Evolutionary conservation across 148 eudicot genomes (phyloP).

Genomic region (Fagopyrum homotropicum): DNA sequence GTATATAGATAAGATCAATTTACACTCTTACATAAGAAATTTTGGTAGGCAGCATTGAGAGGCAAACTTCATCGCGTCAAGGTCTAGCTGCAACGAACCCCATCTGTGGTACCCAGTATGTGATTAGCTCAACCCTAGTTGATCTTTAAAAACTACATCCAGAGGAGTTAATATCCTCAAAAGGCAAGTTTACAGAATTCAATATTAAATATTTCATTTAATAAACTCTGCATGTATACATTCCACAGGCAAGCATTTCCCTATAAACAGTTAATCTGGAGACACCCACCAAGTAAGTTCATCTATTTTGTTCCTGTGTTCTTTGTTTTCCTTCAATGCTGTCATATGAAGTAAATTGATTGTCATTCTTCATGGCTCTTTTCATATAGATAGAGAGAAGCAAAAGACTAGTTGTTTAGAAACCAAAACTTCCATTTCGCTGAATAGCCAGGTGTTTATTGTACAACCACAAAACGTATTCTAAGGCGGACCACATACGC

Average conservation of each 20-base stretch:
- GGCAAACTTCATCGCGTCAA: conserved; percentile 16
- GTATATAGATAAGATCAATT: conserved; percentile 20
- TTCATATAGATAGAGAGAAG: not conserved
- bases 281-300: conserved; percentile 22
- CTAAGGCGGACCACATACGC: conserved; percentile 13
- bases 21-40: conserved; percentile 7
- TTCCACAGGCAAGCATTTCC: conserved; percentile 1
- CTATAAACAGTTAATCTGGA: conserved; percentile 18
- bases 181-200: conserved; percentile 27
- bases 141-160: conserved; percentile 9
- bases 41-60: conserved; percentile 8
- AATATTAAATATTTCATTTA: conserved; percentile 12
- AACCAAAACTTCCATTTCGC: not conserved
- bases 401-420: not conserved
- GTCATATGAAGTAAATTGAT: not conserved
- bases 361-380: not conserved
- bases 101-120: conserved; percentile 11
- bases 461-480: conserved; percentile 26
- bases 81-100: not conserved
- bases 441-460: conserved; percentile 12
- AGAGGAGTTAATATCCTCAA: conserved; percentile 13
- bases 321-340: not conserved
- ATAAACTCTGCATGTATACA: conserved; percentile 19
- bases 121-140: conserved; percentile 13
- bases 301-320: conserved; percentile 6